phyloP scores from a whole-genome alignment of 768 basidiomycete genomes.

The Suillus weaverae region DNA sequence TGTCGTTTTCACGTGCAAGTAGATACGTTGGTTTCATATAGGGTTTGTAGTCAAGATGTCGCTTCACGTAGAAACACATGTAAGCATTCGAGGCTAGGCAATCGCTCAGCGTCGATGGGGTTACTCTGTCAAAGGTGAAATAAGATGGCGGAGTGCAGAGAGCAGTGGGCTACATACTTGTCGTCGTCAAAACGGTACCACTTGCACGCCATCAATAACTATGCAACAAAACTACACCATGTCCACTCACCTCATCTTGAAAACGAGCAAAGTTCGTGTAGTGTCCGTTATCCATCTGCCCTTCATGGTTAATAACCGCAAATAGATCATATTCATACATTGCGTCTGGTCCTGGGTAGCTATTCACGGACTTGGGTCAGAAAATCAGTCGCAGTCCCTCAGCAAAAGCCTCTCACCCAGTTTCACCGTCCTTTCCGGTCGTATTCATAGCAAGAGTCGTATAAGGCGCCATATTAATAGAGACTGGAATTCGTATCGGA shows the following conservation, averaged over 20 bases:
- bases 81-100: constrained; percentile 79
- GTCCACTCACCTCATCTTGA: constrained; percentile 72
- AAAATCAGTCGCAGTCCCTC: neutral
- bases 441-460: constrained; percentile 63
- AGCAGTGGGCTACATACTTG: constrained; percentile 52
- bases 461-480: constrained; percentile 86
- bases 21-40: constrained; percentile 68
- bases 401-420: constrained; percentile 23
- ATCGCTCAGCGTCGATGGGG: constrained; percentile 62
- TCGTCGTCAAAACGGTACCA: constrained; percentile 97
- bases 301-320: constrained; percentile 93
- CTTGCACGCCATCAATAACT: constrained; percentile 35
- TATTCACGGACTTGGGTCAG: constrained; percentile 17
- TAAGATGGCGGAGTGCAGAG: constrained; percentile 9
- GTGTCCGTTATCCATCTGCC: constrained; percentile 92
- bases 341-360: constrained; percentile 55
- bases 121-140: constrained; percentile 51
- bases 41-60: constrained; percentile 82
- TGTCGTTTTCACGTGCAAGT: constrained; percentile 63
- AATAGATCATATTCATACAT: constrained; percentile 91
- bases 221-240: neutral
- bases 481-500: constrained; percentile 77
- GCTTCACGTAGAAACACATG: constrained; percentile 96
- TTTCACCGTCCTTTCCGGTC: constrained; percentile 43
- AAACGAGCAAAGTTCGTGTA: constrained; percentile 88